Percentiles rank a stretch among this genome's conserved stretches.
Evolutionary conservation across 805 yeast genomes (phyloP).

Genomic region (Kodamaea jinghongensis): DNA sequence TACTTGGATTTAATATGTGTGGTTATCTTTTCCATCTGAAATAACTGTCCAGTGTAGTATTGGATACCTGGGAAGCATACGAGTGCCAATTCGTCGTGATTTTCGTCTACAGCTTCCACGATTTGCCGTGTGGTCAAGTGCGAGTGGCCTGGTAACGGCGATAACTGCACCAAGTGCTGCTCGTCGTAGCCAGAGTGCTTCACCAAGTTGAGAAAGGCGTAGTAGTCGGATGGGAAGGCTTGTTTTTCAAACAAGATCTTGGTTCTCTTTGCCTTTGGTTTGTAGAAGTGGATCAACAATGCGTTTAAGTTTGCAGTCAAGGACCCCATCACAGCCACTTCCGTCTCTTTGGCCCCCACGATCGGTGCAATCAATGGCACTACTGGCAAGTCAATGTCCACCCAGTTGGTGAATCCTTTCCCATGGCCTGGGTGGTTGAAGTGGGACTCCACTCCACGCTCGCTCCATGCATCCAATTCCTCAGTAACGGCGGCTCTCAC

Average conservation of each 20-base stretch:
- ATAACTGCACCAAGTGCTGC: conserved; percentile 60
- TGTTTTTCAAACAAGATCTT: conserved; percentile 82
- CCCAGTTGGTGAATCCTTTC: conserved; percentile 65
- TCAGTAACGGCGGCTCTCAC: conserved; percentile 55
- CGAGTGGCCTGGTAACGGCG: conserved; percentile 58
- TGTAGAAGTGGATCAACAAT: conserved; percentile 68
- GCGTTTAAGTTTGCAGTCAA: conserved; percentile 81
- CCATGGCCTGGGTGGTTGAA: conserved; percentile 59
- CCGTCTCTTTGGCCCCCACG: conserved; percentile 73
- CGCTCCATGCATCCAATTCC: conserved; percentile 82
- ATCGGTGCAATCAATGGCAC: conserved; percentile 65
- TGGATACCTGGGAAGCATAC: conserved; percentile 87
- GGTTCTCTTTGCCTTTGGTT: conserved; percentile 54
- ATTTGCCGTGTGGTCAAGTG: conserved; percentile 64
- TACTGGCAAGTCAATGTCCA: conserved; percentile 77
- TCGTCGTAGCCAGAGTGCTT: conserved; percentile 51
- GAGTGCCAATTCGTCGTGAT: conserved; percentile 63
- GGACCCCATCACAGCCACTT: conserved; percentile 86
- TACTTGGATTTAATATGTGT: conserved; percentile 45
- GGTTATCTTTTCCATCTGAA: conserved; percentile 75
- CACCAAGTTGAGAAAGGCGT: conserved; percentile 76
- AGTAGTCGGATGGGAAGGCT: conserved; percentile 91
- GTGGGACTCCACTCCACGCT: conserved; percentile 81
- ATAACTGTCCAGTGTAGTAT: conserved; percentile 86
- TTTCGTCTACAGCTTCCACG: conserved; percentile 48